A percentile compares a stretch with the other conserved stretches of the same genome.
Evolutionary conservation across 1,139 yeast species (phyloP).

Genomic region (Protomyces inouyei): DNA sequence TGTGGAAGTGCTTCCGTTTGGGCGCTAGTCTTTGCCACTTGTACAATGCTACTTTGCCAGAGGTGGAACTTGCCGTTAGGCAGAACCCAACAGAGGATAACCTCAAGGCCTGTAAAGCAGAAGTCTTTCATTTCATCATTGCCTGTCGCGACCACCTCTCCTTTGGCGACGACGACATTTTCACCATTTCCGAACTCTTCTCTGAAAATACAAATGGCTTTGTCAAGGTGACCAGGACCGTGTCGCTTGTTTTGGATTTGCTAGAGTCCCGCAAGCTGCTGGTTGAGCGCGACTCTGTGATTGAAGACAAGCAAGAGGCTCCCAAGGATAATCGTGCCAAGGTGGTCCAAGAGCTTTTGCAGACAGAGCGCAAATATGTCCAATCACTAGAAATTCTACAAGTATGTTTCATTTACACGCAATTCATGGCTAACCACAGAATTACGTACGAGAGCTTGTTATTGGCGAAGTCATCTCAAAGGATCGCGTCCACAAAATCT

Average conservation of each 20-base stretch:
- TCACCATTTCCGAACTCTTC: conserved; percentile 86
- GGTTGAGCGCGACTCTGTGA: conserved; percentile 44
- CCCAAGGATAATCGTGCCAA: conserved; percentile 52
- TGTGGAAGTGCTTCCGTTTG: conserved; percentile 83
- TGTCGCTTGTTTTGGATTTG: conserved; percentile 24
- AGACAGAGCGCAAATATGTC: conserved; percentile 87
- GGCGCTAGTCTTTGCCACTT: conserved; percentile 89
- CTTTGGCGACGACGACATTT: conserved; percentile 73
- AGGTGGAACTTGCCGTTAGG: conserved; percentile 40
- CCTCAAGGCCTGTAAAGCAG: conserved; percentile 75
- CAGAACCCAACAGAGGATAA: conserved; percentile 40
- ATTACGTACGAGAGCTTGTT: conserved; percentile 64
- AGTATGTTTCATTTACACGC: neutral
- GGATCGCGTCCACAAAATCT: conserved; percentile 73
- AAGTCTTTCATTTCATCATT: conserved; percentile 81
- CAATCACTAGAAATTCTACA: conserved; percentile 76
- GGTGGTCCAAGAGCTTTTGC: conserved; percentile 76
- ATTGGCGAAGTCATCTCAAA: conserved; percentile 63
- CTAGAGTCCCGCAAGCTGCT: conserved; percentile 44
- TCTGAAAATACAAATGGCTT: conserved; percentile 76
- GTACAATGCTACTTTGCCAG: conserved; percentile 55
- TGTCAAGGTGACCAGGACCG: conserved; percentile 42
- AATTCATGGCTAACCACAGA: conserved; percentile 29
- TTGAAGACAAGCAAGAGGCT: conserved; percentile 42
- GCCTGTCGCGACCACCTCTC: conserved; percentile 77